phyloP scores from a whole-genome alignment of 441 rosid genomes.

The Manihot esculenta region DNA sequence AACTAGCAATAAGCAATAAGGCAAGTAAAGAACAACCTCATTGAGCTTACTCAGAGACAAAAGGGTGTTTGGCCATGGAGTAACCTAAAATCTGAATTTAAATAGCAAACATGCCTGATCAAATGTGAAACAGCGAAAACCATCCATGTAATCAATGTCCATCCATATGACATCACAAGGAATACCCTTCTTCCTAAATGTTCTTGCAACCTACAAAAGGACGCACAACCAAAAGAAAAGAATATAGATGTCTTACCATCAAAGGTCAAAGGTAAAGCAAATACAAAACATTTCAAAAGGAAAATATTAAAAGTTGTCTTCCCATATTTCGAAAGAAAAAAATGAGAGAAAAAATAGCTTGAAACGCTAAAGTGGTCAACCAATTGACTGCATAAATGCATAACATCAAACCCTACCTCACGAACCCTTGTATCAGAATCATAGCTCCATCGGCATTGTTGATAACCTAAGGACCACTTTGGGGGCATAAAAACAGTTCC shows the following conservation, averaged over 20 bases:
- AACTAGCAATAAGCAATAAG: too few relatives aligned
- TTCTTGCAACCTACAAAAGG: constrained; percentile 56
- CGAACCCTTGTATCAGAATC: constrained; percentile 72
- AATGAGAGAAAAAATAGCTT: neutral
- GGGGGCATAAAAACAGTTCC: constrained; percentile 97
- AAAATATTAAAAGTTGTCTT: constrained; percentile 9
- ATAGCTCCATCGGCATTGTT: constrained; percentile 96
- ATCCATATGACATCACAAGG: constrained; percentile 98
- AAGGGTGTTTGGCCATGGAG: neutral
- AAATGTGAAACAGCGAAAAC: constrained; percentile 97
- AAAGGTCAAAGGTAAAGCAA: neutral
- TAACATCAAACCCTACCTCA: constrained; percentile 57
- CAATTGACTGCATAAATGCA: neutral
- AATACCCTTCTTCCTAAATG: constrained; percentile 80
- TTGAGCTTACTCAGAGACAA: neutral
- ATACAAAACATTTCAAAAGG: constrained; percentile 3
- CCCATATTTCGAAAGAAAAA: neutral
- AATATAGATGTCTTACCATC: neutral
- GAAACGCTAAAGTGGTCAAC: constrained; percentile 7
- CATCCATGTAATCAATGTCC: constrained; percentile 99
- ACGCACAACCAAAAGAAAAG: constrained; percentile 10
- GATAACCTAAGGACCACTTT: constrained; percentile 96
- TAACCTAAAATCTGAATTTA: neutral
- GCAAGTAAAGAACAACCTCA: neutral
- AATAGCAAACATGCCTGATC: constrained; percentile 57